These are phyloP conservation scores for Haplosporangium sp. DNA, from an alignment of 371 early-diverging fungal genomes.

Conservation along the genomic window DNA sequence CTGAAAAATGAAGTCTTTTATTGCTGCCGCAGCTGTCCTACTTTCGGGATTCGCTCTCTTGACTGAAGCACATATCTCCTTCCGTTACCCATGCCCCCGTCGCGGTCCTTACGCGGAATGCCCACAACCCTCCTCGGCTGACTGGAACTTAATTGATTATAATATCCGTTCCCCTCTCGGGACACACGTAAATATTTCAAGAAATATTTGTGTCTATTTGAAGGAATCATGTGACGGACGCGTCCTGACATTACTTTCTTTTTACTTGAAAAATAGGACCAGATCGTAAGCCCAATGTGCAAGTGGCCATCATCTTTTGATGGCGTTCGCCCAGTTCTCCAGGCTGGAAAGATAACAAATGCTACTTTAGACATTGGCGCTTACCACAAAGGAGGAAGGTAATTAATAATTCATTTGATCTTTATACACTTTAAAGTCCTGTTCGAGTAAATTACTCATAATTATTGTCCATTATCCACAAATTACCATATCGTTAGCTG, in stretches of 20 bases:
- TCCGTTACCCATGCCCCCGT: slow-evolving; percentile 54
- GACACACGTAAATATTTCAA: slow-evolving; percentile 24
- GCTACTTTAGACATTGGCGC: slow-evolving; percentile 45
- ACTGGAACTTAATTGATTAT: slow-evolving; percentile 46
- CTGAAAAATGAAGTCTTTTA: slow-evolving; percentile 36
- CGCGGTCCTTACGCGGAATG: slow-evolving; percentile 47
- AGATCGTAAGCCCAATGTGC: slow-evolving; percentile 35
- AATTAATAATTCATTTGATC: slow-evolving; percentile 2
- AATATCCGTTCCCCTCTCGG: slow-evolving; percentile 44
- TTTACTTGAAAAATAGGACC: slow-evolving; percentile 13
- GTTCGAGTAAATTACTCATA: no score
- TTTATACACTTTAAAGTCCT: no score
- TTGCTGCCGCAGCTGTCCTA: slow-evolving; percentile 30
- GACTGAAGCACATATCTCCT: slow-evolving; percentile 49
- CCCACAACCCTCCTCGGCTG: slow-evolving; percentile 33
- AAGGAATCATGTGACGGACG: background rate
- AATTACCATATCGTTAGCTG: slow-evolving; percentile 47
- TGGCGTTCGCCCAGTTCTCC: slow-evolving; percentile 40
- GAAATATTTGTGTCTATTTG: no score
- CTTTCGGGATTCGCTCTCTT: slow-evolving; percentile 37
- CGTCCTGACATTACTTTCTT: background rate
- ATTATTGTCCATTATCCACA: no score
- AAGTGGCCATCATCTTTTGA: slow-evolving; percentile 40
- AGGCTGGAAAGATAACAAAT: slow-evolving; percentile 33
- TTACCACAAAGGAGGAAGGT: slow-evolving; percentile 53